These are phyloP conservation scores for Sordariomycetes sp. DNA, from an alignment of 2,329 filamentous ascomycete genomes.

Conservation along the genomic window DNA sequence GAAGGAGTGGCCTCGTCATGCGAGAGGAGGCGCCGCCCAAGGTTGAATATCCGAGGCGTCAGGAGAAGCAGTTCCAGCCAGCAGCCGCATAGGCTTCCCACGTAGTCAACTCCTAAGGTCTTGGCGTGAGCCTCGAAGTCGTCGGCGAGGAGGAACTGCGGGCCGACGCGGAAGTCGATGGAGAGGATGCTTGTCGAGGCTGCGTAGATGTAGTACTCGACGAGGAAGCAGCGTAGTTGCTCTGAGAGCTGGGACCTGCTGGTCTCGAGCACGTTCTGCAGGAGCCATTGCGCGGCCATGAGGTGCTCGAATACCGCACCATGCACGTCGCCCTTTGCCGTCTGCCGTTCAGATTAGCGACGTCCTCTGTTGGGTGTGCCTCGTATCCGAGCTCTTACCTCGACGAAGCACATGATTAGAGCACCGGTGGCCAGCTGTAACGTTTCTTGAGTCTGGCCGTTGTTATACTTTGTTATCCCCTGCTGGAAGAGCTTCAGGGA, in stretches of 20 bases:
- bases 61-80: constrained; percentile 26
- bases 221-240: constrained; percentile 30
- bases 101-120: constrained; percentile 17
- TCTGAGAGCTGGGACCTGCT: constrained; percentile 19
- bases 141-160: constrained; percentile 18
- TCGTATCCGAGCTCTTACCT: constrained; percentile 20
- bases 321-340: constrained; percentile 29
- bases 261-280: constrained; percentile 23
- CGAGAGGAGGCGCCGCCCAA: constrained; percentile 24
- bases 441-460: constrained; percentile 17
- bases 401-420: constrained; percentile 33
- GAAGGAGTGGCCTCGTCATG: constrained; percentile 13
- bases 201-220: constrained; percentile 38
- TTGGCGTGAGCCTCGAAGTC: constrained; percentile 19
- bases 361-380: not conserved
- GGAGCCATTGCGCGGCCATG: constrained; percentile 28
- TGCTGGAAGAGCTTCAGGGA: constrained; percentile 23
- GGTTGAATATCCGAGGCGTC: constrained; percentile 27
- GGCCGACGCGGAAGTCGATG: constrained; percentile 19
- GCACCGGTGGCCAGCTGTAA: constrained; percentile 31
- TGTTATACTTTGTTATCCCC: constrained; percentile 21
- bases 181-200: constrained; percentile 35
- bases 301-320: constrained; percentile 35
- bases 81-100: constrained; percentile 25
- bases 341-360: constrained; percentile 18